phyloP scores from a whole-genome alignment of 129 eudicot genomes.

The Artemisia argyi region DNA sequence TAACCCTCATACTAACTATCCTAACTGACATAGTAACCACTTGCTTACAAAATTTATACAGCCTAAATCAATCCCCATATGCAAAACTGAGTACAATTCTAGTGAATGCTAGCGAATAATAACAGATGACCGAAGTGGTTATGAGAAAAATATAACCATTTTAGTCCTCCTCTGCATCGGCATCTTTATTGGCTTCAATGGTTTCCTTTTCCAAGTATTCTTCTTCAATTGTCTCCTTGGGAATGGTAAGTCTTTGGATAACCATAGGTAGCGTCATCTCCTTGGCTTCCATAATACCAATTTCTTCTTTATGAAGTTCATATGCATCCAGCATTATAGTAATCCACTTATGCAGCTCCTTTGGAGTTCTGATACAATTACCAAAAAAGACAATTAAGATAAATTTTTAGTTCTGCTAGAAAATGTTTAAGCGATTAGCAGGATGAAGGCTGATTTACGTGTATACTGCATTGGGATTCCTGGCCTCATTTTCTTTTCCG shows the following conservation, averaged over 20 bases:
- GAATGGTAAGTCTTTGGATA: slow-evolving; percentile 84
- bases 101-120: slow-evolving; percentile 13
- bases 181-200: slow-evolving; percentile 30
- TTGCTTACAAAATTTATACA: slow-evolving; percentile 22
- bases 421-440: not conserved
- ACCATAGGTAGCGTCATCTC: slow-evolving; percentile 72
- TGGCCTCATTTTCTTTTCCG: slow-evolving; percentile 65
- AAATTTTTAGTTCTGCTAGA: slow-evolving; percentile 1
- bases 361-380: slow-evolving; percentile 61
- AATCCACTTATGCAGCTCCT: slow-evolving; percentile 97
- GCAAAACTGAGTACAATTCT: not conserved
- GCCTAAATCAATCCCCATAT: slow-evolving; percentile 17
- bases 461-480: slow-evolving; percentile 74
- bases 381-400: not conserved
- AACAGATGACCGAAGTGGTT: slow-evolving; percentile 4
- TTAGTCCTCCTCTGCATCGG: slow-evolving; percentile 23
- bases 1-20: slow-evolving; percentile 3
- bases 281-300: slow-evolving; percentile 81
- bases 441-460: slow-evolving; percentile 53
- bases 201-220: slow-evolving; percentile 68
- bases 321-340: slow-evolving; percentile 88
- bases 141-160: slow-evolving; percentile 15
- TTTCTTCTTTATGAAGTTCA: slow-evolving; percentile 76
- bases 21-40: slow-evolving; percentile 11
- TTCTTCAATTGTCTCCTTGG: slow-evolving; percentile 86